Evolutionary conservation across 2,329 filamentous ascomycete genomes (phyloP), one percentile per base, ranked within the genome.

Genomic region (Cladorrhinum sp.): DNA sequence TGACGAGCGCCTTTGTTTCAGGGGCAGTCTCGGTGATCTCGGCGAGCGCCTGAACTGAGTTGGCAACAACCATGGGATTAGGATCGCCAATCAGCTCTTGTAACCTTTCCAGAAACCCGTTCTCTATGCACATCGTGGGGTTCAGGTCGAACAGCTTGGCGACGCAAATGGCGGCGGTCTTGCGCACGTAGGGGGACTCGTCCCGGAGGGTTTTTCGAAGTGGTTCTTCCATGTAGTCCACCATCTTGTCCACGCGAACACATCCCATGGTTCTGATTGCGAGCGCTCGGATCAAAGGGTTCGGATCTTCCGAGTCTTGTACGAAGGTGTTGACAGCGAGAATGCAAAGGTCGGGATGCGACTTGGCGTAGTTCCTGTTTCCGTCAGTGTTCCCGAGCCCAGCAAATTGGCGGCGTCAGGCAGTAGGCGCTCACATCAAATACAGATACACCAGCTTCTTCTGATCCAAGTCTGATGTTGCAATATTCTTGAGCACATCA

Each of bases 371-470:
- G 77, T 99, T 99, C 92, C 92, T 96, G 60, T 51, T 20, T 20
- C 54, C 55, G 74, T 58, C 42, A 62, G 60, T 26, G 52, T 9
- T 18, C 42, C 21, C 12, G 28, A 75, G 68, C 61, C 42, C 30
- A 10, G 33, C 2, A 49, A 12, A 23, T 33, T 23, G 16, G 4
- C 33, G 39, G 23, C 49, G 42, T 61, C 58, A 50, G 65, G 9
- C 8, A 16, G 12, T 9, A 23, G 46, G 20, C 12, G 24, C 86
- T 69, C 77, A 96, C 95, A 99, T 99, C 63, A 99, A 81, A 74
- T 99, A 99, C 53, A 99, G 82, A 73, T 99, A 99, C 18, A 99
- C 95, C 67, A 99, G 89, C 82, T 99, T 99, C 86, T 99, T 99
- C 81, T 99, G 95, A 75, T 99, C 95, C 65, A 99, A 79, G 72